Percentiles rank a stretch among this genome's conserved stretches.
phyloP scores from a whole-genome alignment of 2,329 filamentous ascomycete species.

The Zarea fungicola region DNA sequence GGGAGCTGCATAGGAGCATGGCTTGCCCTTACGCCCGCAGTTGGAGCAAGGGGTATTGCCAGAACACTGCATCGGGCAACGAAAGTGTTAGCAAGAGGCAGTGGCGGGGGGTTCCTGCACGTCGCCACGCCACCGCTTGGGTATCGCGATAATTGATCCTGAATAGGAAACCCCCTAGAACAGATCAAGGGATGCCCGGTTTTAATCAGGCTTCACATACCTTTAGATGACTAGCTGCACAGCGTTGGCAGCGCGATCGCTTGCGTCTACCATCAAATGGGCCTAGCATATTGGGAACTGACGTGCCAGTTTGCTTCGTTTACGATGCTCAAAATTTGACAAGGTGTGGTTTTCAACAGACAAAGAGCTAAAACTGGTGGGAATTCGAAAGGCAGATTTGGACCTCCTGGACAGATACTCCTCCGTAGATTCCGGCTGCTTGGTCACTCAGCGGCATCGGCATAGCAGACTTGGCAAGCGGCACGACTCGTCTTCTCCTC shows the following conservation, averaged over 20 bases:
- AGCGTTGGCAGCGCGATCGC: conserved; percentile 26
- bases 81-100: neutral
- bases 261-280: conserved; percentile 30
- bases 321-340: too few species aligned
- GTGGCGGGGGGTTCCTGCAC: neutral
- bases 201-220: conserved; percentile 14
- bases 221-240: conserved; percentile 29
- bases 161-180: conserved; percentile 1
- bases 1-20: conserved; percentile 20
- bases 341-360: too few species aligned
- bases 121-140: neutral
- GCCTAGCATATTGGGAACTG: conserved; percentile 17
- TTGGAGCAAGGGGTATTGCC: conserved; percentile 26
- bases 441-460: too few species aligned
- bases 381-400: too few species aligned
- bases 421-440: too few species aligned
- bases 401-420: too few species aligned
- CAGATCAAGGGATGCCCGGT: too few species aligned
- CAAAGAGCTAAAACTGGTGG: too few species aligned
- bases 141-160: neutral
- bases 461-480: too few species aligned
- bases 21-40: conserved; percentile 22
- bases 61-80: conserved; percentile 31
- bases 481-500: too few species aligned
- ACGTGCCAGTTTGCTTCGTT: neutral